Base-by-base conservation (phyloP, 2,329 filamentous ascomycete species). In the Westerdykella ornata region DNA sequence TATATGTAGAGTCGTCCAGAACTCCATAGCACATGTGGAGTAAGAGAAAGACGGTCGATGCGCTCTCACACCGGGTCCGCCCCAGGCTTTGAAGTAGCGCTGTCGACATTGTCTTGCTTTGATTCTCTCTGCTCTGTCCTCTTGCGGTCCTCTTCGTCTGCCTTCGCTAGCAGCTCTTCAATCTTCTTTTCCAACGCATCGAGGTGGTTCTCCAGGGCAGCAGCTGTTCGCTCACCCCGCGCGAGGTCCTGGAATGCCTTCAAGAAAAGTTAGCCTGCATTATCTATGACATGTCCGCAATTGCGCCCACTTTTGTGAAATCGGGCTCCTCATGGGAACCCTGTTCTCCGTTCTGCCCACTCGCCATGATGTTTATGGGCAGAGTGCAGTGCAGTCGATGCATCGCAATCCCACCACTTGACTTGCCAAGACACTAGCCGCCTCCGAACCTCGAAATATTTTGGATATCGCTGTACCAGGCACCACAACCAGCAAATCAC, bases 161-260 rank as follows among this genome's bases (percentile, higher is more conserved):
- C 70, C 40, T 70, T 68, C 13, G 69, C 72, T 14, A 77, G 61
- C 4, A 77, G 56, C 34, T 71, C 68, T 47, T 76, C 72, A 36
- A 80, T 77, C 58, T 74, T 75, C 41, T 66, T 68, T 54, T 80
- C 77, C 39, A 80, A 67, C 17, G 65, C 65, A 43, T 68, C 69
- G 22, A 80, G 68, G 49, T 77, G 72, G 45, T 68, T 69, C 54
- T 80, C 77, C 20, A 80, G 59, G 15, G 71, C 73, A 19, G 72
- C 64, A 5, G 77, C 77, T 22, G 76, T 74, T 44, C 66, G 67
- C 60, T 80, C 77, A 53, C 76, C 77, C 44, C 72, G 75, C 26
- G 69, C 67, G 26, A 75, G 65, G 44, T 73, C 71, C 50, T 73
- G 66, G 55, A 74, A 71, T 28, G 72, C 71, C 72, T 75, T 51